Evolutionary conservation across 208 protist genomes (phyloP).

Genomic region (Trypanosoma mega): DNA sequence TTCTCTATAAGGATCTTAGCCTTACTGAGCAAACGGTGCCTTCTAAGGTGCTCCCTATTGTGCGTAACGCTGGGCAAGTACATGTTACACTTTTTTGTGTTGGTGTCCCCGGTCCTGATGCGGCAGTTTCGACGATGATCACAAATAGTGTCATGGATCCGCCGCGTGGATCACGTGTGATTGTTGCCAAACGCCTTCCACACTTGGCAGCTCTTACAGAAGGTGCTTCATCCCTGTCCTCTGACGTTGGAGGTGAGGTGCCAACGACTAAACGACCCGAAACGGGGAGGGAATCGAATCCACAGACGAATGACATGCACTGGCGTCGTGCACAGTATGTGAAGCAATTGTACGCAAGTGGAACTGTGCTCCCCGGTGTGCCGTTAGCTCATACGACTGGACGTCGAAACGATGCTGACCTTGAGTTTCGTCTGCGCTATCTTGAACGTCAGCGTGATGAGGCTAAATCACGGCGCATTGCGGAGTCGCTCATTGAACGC

Average conservation of each 20-base stretch:
- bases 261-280: background rate
- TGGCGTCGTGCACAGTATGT: constrained; percentile 64
- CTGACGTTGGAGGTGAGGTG: background rate
- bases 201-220: constrained; percentile 48
- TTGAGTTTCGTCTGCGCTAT: constrained; percentile 77
- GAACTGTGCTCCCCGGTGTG: constrained; percentile 40
- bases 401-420: constrained; percentile 53
- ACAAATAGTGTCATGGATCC: constrained; percentile 16
- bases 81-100: constrained; percentile 86
- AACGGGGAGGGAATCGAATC: background rate
- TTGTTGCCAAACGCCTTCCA: constrained; percentile 72
- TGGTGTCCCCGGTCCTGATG: constrained; percentile 26
- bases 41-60: constrained; percentile 60
- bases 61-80: constrained; percentile 77
- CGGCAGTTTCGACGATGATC: background rate
- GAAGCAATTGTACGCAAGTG: constrained; percentile 35
- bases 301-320: constrained; percentile 34
- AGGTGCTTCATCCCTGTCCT: background rate
- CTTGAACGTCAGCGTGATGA: constrained; percentile 76
- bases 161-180: constrained; percentile 36
- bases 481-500: constrained; percentile 62
- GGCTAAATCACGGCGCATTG: constrained; percentile 72
- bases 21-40: constrained; percentile 72
- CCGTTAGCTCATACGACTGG: constrained; percentile 41
- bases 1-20: constrained; percentile 70